Conservation (phyloP, 2,329 filamentous ascomycete genomes). For the Pyrenochaeta sp. region DNA sequence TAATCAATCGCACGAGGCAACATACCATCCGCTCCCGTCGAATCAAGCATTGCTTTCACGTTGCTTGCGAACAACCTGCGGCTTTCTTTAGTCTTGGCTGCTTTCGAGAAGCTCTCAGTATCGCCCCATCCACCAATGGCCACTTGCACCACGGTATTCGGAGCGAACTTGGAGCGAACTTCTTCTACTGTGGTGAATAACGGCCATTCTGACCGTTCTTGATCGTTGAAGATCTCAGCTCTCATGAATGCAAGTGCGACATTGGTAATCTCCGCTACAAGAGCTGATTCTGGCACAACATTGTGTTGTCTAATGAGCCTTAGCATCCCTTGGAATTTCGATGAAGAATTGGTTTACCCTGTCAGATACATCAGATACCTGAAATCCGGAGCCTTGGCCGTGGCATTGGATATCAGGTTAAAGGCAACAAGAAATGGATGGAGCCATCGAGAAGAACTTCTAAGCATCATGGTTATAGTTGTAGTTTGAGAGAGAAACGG, state of each 20-base stretch:
- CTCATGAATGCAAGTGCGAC: constrained; percentile 43
- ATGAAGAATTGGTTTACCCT: constrained; percentile 2
- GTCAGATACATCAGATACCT: constrained; percentile 18
- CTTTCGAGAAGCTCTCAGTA: constrained; percentile 66
- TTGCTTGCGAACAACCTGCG: constrained; percentile 66
- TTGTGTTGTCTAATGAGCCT: constrained; percentile 32
- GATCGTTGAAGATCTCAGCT: constrained; percentile 36
- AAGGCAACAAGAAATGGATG: neutral
- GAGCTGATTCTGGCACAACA: constrained; percentile 25
- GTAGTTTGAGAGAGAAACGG: too few species aligned
- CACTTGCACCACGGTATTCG: constrained; percentile 54
- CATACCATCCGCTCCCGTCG: constrained; percentile 68
- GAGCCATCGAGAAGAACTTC: neutral
- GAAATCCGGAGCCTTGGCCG: neutral
- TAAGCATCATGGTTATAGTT: too few species aligned
- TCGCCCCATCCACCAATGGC: constrained; percentile 80
- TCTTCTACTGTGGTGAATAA: constrained; percentile 35
- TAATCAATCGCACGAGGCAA: too few species aligned
- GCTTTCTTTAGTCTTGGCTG: constrained; percentile 61
- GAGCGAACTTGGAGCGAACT: constrained; percentile 54
- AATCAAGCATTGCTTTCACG: constrained; percentile 67
- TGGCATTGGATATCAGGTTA: neutral
- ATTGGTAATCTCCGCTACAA: constrained; percentile 32
- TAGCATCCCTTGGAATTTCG: neutral
- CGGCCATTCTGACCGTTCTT: constrained; percentile 26